Percentiles rank a stretch among this genome's conserved stretches.
Conservation (phyloP, 495 filamentous ascomycete genomes). For the Trypethelium eluteriae region DNA sequence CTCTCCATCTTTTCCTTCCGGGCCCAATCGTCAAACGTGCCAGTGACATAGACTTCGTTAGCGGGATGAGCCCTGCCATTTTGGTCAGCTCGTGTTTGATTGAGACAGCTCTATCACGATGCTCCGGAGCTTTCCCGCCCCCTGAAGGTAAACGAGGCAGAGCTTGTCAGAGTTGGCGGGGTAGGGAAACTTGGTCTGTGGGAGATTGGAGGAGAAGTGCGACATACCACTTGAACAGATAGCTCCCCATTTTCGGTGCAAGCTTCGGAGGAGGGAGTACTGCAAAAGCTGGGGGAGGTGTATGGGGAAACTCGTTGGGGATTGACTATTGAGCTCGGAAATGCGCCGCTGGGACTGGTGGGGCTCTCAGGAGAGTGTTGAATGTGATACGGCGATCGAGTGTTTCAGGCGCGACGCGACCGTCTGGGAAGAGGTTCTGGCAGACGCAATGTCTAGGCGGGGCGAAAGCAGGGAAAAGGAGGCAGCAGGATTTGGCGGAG, state of each 20-base stretch:
- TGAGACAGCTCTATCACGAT: neutral
- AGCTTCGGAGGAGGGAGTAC: neutral
- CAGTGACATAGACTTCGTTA: constrained; percentile 86
- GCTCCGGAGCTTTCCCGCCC: neutral
- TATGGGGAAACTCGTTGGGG: neutral
- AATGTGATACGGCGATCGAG: neutral
- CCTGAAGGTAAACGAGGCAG: neutral
- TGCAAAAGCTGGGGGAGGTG: neutral
- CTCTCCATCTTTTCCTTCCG: constrained; percentile 75
- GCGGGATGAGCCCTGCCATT: constrained; percentile 52
- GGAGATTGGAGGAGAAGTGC: neutral
- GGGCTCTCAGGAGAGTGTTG: neutral
- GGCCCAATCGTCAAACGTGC: constrained; percentile 90
- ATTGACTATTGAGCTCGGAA: neutral
- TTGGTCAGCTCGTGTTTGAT: neutral
- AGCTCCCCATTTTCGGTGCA: constrained; percentile 26
- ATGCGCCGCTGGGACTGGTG: neutral
- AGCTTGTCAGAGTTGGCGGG: neutral
- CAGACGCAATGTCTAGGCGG: neutral
- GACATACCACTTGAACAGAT: constrained; percentile 32
- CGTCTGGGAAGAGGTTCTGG: neutral
- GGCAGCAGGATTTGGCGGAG: neutral
- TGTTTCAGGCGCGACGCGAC: neutral
- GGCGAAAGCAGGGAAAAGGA: neutral
- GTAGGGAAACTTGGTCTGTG: neutral